A percentile compares a stretch with the other conserved stretches of the same genome.
Conservation (phyloP, 176 grass and related monocot species). For the Thalia dealbata region DNA sequence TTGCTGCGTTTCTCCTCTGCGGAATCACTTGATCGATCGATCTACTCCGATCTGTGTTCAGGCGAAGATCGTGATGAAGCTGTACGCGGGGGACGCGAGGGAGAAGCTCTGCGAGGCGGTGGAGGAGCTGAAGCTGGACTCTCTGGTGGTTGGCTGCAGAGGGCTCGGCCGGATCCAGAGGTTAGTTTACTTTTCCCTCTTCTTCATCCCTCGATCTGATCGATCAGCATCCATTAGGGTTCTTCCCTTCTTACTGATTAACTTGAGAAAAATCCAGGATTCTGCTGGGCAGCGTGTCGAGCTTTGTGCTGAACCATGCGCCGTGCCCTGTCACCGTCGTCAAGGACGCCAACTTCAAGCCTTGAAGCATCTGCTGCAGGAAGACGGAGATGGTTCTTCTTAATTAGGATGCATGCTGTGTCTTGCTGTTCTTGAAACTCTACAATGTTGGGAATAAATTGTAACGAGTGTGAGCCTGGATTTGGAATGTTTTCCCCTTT, state of each 20-base stretch:
- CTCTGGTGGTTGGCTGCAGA: slow-evolving; percentile 66
- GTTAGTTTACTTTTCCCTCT: slow-evolving; percentile 3
- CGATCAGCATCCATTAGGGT: too few relatives aligned
- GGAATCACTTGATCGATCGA: too few relatives aligned
- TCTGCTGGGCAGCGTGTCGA: slow-evolving; percentile 63
- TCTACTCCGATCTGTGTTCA: slow-evolving; percentile 5
- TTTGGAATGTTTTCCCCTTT: too few relatives aligned
- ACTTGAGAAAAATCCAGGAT: slow-evolving; percentile 26
- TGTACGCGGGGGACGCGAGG: slow-evolving; percentile 67
- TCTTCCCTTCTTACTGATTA: too few relatives aligned
- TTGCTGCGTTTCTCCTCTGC: background rate
- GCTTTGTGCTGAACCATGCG: slow-evolving; percentile 48
- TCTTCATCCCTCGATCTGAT: too few relatives aligned
- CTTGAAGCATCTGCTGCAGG: slow-evolving; percentile 19
- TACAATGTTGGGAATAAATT: too few relatives aligned
- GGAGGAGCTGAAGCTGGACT: slow-evolving; percentile 38
- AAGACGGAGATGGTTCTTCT: too few relatives aligned
- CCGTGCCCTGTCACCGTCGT: slow-evolving; percentile 62
- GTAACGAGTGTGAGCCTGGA: too few relatives aligned
- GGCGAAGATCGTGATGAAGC: slow-evolving; percentile 47
- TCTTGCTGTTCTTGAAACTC: too few relatives aligned
- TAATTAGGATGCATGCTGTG: too few relatives aligned
- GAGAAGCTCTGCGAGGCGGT: slow-evolving; percentile 77
- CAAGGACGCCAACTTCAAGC: slow-evolving; percentile 20
- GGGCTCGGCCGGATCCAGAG: slow-evolving; percentile 56